phyloP scores from a whole-genome alignment of 2,329 filamentous ascomycete genomes.

The Sclerotinia glacialis region DNA sequence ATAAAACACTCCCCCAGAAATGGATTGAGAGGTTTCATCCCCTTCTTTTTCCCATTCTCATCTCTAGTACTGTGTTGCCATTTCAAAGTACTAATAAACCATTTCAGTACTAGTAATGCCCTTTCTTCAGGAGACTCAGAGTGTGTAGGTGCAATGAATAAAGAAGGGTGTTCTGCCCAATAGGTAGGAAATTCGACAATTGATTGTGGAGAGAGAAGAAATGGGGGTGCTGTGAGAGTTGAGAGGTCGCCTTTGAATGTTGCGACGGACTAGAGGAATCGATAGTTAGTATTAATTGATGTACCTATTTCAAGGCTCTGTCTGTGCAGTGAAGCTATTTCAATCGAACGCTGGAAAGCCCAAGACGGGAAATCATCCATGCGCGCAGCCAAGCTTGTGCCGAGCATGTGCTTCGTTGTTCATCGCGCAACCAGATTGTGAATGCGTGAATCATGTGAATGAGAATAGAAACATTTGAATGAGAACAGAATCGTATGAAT shows the following conservation, averaged over 20 bases:
- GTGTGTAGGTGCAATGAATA: constrained; percentile 78
- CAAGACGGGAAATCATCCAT: too few relatives aligned
- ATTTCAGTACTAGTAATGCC: constrained; percentile 47
- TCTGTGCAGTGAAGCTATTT: background rate
- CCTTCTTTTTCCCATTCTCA: constrained; percentile 73
- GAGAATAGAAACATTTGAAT: too few relatives aligned
- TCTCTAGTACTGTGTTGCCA: constrained; percentile 65
- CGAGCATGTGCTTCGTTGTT: background rate
- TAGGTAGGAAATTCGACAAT: constrained; percentile 78
- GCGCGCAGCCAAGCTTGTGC: background rate
- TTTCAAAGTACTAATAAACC: constrained; percentile 91
- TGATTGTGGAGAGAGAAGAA: constrained; percentile 75
- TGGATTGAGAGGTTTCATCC: constrained; percentile 96
- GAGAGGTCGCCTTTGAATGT: constrained; percentile 81
- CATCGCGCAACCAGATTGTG: background rate
- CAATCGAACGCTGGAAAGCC: background rate
- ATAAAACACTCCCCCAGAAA: constrained; percentile 93
- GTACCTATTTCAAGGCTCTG: background rate
- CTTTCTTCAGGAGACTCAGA: constrained; percentile 66
- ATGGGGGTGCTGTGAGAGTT: constrained; percentile 77
- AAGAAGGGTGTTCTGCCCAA: constrained; percentile 73
- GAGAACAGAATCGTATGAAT: background rate
- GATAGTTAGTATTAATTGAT: background rate
- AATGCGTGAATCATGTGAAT: background rate
- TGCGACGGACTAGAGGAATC: constrained; percentile 58